A percentile compares a stretch with the other conserved stretches of the same genome.
Conservation (phyloP, 768 basidiomycete species). For the Amanita rimosa region DNA sequence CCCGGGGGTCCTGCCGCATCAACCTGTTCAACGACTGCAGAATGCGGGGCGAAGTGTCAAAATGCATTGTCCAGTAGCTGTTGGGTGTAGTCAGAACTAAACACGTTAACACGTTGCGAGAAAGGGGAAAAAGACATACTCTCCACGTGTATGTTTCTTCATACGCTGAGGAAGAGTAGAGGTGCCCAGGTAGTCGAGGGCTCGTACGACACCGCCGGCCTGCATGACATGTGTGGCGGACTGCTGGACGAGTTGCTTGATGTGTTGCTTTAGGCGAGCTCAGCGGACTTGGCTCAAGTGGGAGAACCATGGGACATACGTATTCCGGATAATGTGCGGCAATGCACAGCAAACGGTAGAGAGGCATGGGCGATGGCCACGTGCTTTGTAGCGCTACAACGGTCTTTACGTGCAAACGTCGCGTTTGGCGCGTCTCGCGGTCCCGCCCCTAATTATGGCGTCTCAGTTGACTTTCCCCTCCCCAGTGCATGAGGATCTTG, state of each 20-base stretch:
- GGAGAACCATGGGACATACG: conserved; percentile 28
- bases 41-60: conserved; percentile 72
- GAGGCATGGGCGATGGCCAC: conserved; percentile 45
- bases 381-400: background rate
- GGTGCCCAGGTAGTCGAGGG: conserved; percentile 66
- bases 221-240: conserved; percentile 64
- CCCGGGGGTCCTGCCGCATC: conserved; percentile 71
- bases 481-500: background rate
- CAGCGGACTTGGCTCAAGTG: background rate
- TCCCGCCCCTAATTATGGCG: conserved; percentile 8
- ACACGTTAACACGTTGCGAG: background rate
- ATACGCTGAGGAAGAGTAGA: conserved; percentile 64
- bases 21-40: conserved; percentile 53
- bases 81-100: background rate
- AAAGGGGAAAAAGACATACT: conserved; percentile 41
- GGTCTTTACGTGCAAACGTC: background rate
- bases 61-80: conserved; percentile 89
- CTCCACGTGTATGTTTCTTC: conserved; percentile 55
- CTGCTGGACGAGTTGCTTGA: conserved; percentile 63
- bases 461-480: background rate
- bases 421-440: conserved; percentile 11
- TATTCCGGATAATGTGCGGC: conserved; percentile 66
- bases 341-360: conserved; percentile 84
- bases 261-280: conserved; percentile 39
- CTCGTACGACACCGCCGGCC: conserved; percentile 73